These are phyloP conservation scores for Aspergillus conjunctus DNA, from an alignment of 495 filamentous ascomycete genomes.

Conservation along the genomic window DNA sequence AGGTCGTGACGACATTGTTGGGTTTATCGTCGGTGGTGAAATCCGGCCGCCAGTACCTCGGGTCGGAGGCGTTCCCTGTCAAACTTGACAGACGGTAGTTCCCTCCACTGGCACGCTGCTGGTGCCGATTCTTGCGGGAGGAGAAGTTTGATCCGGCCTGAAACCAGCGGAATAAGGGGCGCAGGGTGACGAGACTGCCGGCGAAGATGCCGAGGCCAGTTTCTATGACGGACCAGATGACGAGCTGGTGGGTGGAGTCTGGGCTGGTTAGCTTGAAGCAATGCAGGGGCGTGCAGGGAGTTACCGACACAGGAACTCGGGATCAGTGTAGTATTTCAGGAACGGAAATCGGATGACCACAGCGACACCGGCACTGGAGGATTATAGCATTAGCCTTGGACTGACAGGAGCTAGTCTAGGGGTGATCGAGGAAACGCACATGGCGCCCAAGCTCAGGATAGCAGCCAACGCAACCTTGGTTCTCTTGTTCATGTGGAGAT, in stretches of 20 bases:
- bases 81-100: neutral
- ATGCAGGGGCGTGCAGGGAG: too few relatives aligned
- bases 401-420: too few relatives aligned
- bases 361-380: conserved; percentile 33
- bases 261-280: conserved; percentile 3
- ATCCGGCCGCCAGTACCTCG: neutral
- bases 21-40: neutral
- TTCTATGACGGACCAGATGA: conserved; percentile 39
- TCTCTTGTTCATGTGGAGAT: conserved; percentile 31
- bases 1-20: conserved; percentile 2
- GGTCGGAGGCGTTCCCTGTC: neutral
- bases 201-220: conserved; percentile 39
- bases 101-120: neutral
- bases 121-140: neutral
- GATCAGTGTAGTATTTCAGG: conserved; percentile 22
- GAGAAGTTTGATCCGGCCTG: conserved; percentile 13
- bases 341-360: conserved; percentile 36
- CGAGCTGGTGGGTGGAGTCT: conserved; percentile 33
- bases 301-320: conserved; percentile 38
- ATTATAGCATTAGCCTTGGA: too few relatives aligned
- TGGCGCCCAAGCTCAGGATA: conserved; percentile 32
- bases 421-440: conserved; percentile 23
- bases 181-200: conserved; percentile 41
- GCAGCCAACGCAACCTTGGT: conserved; percentile 31
- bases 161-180: conserved; percentile 37